Percentiles rank a stretch among this genome's conserved stretches.
These are phyloP conservation scores for Rhodotorula taiwanensis DNA, from an alignment of 768 basidiomycete genomes.

Conservation along the genomic window DNA sequence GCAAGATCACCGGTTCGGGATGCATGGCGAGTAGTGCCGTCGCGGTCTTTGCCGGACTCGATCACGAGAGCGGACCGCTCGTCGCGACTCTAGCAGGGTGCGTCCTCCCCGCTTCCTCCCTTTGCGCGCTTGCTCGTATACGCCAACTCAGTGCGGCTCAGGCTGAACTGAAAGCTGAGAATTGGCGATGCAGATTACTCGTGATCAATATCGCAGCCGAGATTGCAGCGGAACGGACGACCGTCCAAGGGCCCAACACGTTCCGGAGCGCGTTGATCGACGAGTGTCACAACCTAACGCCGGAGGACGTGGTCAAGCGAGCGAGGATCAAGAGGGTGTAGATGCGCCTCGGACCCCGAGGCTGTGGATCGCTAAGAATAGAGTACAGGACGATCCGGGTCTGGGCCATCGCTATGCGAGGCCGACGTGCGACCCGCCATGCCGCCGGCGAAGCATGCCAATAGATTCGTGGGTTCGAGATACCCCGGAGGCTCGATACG, in stretches of 20 bases:
- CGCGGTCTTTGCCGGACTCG: constrained; percentile 57
- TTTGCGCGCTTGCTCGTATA: no score
- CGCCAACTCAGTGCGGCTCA: no score
- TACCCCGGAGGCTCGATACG: no score
- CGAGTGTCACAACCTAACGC: constrained; percentile 50
- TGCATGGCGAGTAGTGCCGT: constrained; percentile 64
- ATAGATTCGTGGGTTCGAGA: no score
- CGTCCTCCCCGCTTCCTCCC: constrained; percentile 38
- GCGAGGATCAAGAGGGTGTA: constrained; percentile 40
- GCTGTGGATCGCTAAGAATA: no score
- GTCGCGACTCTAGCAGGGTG: constrained; percentile 70
- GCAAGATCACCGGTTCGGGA: constrained; percentile 80
- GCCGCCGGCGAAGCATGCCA: no score
- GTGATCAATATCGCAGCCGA: constrained; percentile 61
- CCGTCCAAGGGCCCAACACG: constrained; percentile 59
- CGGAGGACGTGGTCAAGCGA: constrained; percentile 40
- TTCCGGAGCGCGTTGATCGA: constrained; percentile 63
- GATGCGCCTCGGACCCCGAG: no score
- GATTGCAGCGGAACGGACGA: constrained; percentile 51
- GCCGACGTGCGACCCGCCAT: no score
- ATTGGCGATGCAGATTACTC: constrained; percentile 43
- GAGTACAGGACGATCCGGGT: no score
- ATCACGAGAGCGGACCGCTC: constrained; percentile 47
- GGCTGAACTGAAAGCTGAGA: no score
- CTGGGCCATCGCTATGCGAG: no score